phyloP scores from a whole-genome alignment of 306 rosid species.

The Begonia peltatifolia region DNA sequence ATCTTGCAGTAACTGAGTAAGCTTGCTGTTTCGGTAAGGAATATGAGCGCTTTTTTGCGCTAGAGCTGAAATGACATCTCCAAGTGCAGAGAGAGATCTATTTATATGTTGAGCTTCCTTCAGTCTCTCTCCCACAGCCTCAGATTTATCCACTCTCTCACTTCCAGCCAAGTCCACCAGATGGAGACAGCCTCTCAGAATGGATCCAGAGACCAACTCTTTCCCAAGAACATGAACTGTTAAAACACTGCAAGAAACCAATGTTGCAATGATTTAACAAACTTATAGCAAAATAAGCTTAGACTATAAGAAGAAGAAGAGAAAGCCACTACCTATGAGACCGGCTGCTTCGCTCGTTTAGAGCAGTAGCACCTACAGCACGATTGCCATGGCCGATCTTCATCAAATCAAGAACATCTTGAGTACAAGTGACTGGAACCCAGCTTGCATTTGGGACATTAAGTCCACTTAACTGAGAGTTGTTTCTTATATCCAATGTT shows the following conservation, averaged over 20 bases:
- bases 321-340: constrained; percentile 56
- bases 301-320: not conserved
- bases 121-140: constrained; percentile 91
- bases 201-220: constrained; percentile 55
- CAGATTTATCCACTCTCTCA: constrained; percentile 92
- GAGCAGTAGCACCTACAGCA: constrained; percentile 91
- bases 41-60: constrained; percentile 86
- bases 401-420: constrained; percentile 84
- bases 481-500: constrained; percentile 90
- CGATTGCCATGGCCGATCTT: constrained; percentile 82
- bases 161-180: constrained; percentile 98
- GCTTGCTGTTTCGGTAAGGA: constrained; percentile 96
- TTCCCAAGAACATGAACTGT: constrained; percentile 83
- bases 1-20: constrained; percentile 92
- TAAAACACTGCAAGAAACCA: constrained; percentile 50
- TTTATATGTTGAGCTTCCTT: constrained; percentile 96
- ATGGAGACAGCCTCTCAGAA: constrained; percentile 84
- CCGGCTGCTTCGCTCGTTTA: constrained; percentile 90
- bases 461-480: constrained; percentile 86
- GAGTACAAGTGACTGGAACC: constrained; percentile 76
- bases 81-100: constrained; percentile 91
- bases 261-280: not conserved
- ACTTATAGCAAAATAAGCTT: not conserved
- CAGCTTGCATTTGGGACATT: constrained; percentile 93
- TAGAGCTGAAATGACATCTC: constrained; percentile 92